These are phyloP conservation scores for Solanum lignicaule DNA, from an alignment of 257 asterid genomes.

Conservation along the genomic window DNA sequence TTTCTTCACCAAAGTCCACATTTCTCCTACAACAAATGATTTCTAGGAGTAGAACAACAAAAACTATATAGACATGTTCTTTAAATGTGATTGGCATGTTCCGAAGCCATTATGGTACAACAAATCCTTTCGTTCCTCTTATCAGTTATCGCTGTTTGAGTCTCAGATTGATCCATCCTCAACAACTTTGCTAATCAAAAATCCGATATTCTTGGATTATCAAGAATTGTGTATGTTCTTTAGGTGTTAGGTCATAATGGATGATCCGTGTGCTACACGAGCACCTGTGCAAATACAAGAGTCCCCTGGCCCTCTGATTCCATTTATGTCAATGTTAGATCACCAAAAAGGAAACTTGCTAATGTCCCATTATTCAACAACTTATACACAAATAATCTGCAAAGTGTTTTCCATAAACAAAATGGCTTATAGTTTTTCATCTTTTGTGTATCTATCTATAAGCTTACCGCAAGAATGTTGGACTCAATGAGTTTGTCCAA, in stretches of 20 bases:
- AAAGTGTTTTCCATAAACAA: too few relatives aligned
- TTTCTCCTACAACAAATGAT: constrained; percentile 19
- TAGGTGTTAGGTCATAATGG: constrained; percentile 28
- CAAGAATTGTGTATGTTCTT: constrained; percentile 37
- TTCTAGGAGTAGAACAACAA: constrained; percentile 39
- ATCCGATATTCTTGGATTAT: constrained; percentile 37
- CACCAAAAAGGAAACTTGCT: too few relatives aligned
- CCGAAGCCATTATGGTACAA: constrained; percentile 57
- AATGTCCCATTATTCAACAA: too few relatives aligned
- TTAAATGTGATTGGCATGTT: constrained; percentile 1
- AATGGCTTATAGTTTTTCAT: too few relatives aligned
- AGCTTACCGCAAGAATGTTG: too few relatives aligned
- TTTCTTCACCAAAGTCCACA: not conserved
- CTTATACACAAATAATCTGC: too few relatives aligned
- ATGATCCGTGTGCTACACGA: constrained; percentile 46
- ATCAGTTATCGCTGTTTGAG: not conserved
- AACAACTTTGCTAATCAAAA: constrained; percentile 54
- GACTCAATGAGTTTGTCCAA: too few relatives aligned
- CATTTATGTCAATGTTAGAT: too few relatives aligned
- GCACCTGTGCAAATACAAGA: constrained; percentile 24
- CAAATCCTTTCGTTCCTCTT: constrained; percentile 26
- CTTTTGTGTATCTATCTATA: too few relatives aligned
- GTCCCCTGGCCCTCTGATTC: too few relatives aligned
- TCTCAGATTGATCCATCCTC: not conserved
- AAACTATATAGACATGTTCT: constrained; percentile 40